Percentiles rank a stretch among this genome's conserved stretches.
phyloP scores from a whole-genome alignment of 306 rosid species.

The Crataegus laevigata region DNA sequence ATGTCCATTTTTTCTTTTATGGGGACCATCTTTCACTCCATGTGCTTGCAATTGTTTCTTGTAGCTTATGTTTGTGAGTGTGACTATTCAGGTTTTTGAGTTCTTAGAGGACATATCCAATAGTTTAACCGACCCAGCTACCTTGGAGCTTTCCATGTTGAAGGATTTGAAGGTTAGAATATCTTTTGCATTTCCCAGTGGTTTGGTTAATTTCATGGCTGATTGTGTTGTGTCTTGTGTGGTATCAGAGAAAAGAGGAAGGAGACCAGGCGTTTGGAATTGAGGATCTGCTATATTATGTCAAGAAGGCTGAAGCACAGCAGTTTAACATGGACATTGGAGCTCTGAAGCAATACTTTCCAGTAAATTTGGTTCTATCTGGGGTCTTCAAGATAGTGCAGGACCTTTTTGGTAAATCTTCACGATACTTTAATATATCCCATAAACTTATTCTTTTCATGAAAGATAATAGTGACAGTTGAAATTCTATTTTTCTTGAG shows the following conservation, averaged over 20 bases:
- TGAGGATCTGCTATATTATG: slow-evolving; percentile 76
- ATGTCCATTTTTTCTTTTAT: not conserved
- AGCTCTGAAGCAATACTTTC: slow-evolving; percentile 85
- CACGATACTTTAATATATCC: not conserved
- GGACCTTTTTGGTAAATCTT: slow-evolving; percentile 73
- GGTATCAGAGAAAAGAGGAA: slow-evolving; percentile 76
- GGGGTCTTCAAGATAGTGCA: slow-evolving; percentile 88
- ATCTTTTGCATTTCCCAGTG: not conserved
- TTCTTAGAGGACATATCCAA: slow-evolving; percentile 78
- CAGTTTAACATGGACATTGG: slow-evolving; percentile 62
- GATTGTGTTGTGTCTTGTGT: slow-evolving; percentile 22
- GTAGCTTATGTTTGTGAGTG: slow-evolving; percentile 6
- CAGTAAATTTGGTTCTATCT: slow-evolving; percentile 73
- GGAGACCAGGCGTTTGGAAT: slow-evolving; percentile 84
- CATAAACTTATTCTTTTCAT: not conserved
- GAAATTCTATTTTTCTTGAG: slow-evolving; percentile 11
- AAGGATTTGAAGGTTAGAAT: slow-evolving; percentile 66
- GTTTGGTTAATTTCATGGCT: slow-evolving; percentile 21
- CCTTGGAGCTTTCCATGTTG: slow-evolving; percentile 60
- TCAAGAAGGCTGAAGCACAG: slow-evolving; percentile 66
- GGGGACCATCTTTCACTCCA: not conserved
- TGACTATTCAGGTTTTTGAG: slow-evolving; percentile 67
- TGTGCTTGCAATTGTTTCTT: not conserved
- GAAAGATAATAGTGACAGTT: slow-evolving; percentile 2
- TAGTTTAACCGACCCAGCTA: slow-evolving; percentile 60